A percentile compares a stretch with the other conserved stretches of the same genome.
Evolutionary conservation across 2,329 filamentous ascomycete genomes (phyloP).

Genomic region (Exophiala bonariae): DNA sequence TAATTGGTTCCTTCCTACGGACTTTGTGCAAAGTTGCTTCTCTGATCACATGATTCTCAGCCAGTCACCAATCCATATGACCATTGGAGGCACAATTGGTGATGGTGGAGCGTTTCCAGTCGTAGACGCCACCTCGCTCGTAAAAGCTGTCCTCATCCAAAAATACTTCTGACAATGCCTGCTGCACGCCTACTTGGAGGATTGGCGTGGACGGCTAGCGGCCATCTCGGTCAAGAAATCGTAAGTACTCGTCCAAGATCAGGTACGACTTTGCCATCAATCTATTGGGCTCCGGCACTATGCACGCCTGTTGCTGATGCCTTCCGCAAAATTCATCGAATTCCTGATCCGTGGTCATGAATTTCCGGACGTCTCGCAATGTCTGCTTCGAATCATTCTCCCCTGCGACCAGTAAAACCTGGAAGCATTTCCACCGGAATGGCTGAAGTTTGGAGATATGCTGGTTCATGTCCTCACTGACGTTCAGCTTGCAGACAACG

Average conservation of each 20-base stretch:
- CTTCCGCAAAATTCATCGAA: slow-evolving; percentile 47
- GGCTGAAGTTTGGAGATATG: slow-evolving; percentile 43
- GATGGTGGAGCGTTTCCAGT: slow-evolving; percentile 38
- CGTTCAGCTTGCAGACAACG: slow-evolving; percentile 52
- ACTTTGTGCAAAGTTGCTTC: slow-evolving; percentile 1
- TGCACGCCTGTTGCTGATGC: slow-evolving; percentile 43
- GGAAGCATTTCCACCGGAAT: slow-evolving; percentile 59
- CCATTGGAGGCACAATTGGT: not conserved
- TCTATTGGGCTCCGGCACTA: slow-evolving; percentile 52
- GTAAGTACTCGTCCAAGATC: slow-evolving; percentile 53
- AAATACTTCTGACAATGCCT: slow-evolving; percentile 45
- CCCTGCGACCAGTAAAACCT: slow-evolving; percentile 53
- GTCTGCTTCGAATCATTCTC: slow-evolving; percentile 50
- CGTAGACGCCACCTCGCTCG: slow-evolving; percentile 50
- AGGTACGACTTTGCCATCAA: slow-evolving; percentile 55
- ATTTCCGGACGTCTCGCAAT: slow-evolving; percentile 38
- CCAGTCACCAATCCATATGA: not conserved
- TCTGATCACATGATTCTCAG: too few species aligned
- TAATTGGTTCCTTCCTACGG: too few species aligned
- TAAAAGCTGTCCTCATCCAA: slow-evolving; percentile 50
- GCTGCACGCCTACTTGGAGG: slow-evolving; percentile 49
- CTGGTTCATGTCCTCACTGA: slow-evolving; percentile 50
- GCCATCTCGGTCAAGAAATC: slow-evolving; percentile 45
- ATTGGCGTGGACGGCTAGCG: slow-evolving; percentile 36
- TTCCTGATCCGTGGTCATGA: slow-evolving; percentile 50